Percentiles rank a stretch among this genome's conserved stretches.
Conservation (phyloP, 2,329 filamentous ascomycete species). For the Fusarium temperatum region DNA sequence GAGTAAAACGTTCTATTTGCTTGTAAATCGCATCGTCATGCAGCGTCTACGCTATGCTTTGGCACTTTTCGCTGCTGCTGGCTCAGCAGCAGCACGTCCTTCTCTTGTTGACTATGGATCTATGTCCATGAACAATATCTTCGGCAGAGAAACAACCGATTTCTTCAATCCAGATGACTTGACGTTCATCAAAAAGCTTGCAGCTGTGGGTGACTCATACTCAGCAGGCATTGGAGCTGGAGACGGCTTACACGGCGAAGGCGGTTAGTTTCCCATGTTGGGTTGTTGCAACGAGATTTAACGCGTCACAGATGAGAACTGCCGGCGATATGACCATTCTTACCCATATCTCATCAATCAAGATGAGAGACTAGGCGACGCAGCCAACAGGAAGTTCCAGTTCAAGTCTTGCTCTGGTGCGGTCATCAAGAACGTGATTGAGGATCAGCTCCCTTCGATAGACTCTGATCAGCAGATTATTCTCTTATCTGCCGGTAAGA, state of each 20-base stretch:
- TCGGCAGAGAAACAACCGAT: rapidly evolving
- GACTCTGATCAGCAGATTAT: neutral
- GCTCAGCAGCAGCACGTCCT: neutral
- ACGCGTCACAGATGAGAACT: neutral
- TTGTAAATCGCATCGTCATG: neutral
- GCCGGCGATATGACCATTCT: conserved; percentile 9
- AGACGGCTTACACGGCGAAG: neutral
- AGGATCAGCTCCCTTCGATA: neutral
- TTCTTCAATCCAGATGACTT: neutral
- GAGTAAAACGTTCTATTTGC: neutral
- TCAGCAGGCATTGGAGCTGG: conserved; percentile 28
- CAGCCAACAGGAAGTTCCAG: neutral
- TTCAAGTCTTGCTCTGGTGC: neutral
- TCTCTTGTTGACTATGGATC: neutral
- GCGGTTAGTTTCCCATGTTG: neutral
- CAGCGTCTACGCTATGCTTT: neutral
- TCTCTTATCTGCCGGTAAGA: neutral
- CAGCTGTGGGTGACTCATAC: conserved; percentile 23
- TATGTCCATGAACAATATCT: neutral
- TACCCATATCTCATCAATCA: conserved; percentile 5
- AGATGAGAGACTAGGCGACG: neutral
- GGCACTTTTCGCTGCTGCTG: neutral
- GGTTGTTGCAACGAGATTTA: neutral
- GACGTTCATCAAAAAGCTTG: neutral
- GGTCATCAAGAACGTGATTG: neutral